These are phyloP conservation scores for Penicillium arizonense DNA, from an alignment of 495 filamentous ascomycete species.

Conservation along the genomic window DNA sequence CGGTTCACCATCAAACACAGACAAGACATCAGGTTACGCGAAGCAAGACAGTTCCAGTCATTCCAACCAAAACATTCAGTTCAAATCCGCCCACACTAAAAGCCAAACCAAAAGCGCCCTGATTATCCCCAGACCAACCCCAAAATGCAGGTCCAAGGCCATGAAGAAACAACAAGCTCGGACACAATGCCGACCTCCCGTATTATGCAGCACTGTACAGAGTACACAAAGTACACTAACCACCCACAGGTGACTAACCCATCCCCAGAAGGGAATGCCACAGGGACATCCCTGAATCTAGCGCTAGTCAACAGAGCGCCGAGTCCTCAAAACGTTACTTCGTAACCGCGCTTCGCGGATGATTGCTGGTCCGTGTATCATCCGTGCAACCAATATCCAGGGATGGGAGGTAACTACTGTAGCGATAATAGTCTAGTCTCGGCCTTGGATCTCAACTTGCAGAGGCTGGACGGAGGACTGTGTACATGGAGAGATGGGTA, in stretches of 20 bases:
- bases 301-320: neutral
- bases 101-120: too few species aligned
- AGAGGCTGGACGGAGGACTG: too few species aligned
- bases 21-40: neutral
- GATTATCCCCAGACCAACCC: neutral
- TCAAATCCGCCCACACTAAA: neutral
- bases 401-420: neutral
- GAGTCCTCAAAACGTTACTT: slow-evolving; percentile 16
- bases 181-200: too few species aligned
- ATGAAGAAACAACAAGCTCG: neutral
- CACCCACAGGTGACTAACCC: too few species aligned
- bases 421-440: too few species aligned
- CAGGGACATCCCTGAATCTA: neutral
- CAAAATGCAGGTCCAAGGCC: neutral
- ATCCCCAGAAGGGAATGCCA: too few species aligned
- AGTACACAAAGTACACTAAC: neutral
- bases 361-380: slow-evolving; percentile 8
- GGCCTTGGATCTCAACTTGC: too few species aligned
- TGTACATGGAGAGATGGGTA: too few species aligned
- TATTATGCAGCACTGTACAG: neutral
- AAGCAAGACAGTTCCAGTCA: neutral
- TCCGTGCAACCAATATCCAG: slow-evolving; percentile 1
- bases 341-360: slow-evolving; percentile 27
- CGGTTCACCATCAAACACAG: neutral
- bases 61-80: neutral